Evolutionary conservation across 1,284 basidiomycete species (phyloP).

Genomic region (Ustilago hordei): DNA sequence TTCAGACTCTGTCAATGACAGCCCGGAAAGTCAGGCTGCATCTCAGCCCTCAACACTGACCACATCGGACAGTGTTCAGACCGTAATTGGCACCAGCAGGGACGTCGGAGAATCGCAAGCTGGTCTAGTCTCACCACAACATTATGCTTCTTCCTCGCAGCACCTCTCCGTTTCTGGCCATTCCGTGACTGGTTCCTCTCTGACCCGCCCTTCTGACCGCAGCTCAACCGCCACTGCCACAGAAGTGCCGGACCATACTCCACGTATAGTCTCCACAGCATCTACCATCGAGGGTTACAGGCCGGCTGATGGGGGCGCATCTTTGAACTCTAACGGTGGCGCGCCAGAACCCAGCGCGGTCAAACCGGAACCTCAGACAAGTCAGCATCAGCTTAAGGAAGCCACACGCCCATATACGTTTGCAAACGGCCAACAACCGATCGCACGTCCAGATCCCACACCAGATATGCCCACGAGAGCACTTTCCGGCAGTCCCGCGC

Average conservation of each 20-base stretch:
- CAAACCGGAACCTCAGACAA: not conserved
- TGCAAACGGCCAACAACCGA: not conserved
- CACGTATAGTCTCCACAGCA: constrained; percentile 32
- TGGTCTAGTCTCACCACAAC: not conserved
- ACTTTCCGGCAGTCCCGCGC: constrained; percentile 22
- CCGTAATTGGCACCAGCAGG: constrained; percentile 6
- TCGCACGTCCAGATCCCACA: constrained; percentile 13
- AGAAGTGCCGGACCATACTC: constrained; percentile 11
- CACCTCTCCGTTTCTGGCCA: constrained; percentile 27
- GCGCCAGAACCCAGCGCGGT: not conserved
- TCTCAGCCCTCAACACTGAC: constrained; percentile 4
- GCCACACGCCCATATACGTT: not conserved
- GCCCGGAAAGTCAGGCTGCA: constrained; percentile 7
- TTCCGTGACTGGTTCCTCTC: constrained; percentile 10
- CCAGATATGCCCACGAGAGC: constrained; percentile 26
- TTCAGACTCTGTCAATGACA: not conserved
- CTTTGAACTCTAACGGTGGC: not conserved
- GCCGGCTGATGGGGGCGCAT: not conserved
- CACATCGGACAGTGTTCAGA: constrained; percentile 22
- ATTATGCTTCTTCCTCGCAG: not conserved
- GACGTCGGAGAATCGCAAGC: not conserved
- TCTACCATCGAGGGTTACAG: constrained; percentile 29
- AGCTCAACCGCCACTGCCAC: constrained; percentile 35
- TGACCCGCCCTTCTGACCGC: constrained; percentile 20
- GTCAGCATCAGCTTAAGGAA: not conserved